Evolutionary conservation across 371 early-diverging fungal genomes (phyloP).

Genomic region (Syncephalastrum sp.): DNA sequence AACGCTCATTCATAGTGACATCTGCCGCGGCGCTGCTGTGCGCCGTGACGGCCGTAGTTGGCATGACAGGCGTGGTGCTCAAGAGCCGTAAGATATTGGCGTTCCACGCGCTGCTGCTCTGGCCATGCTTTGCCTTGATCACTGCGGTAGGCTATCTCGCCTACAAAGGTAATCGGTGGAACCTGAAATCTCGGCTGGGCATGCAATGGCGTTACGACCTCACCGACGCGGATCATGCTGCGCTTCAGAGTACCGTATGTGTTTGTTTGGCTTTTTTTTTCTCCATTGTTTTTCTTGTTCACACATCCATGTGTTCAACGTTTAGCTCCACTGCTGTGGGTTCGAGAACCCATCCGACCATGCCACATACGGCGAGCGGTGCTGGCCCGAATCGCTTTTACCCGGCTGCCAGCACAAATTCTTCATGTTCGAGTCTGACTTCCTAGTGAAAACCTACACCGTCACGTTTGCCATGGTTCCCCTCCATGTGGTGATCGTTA

Average conservation of each 20-base stretch:
- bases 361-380: conserved; percentile 23
- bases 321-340: conserved; percentile 32
- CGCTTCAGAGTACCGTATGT: conserved; percentile 24
- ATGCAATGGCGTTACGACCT: conserved; percentile 29
- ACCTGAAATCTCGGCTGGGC: conserved; percentile 24
- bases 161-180: conserved; percentile 27
- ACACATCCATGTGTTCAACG: not conserved
- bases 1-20: conserved; percentile 9
- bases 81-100: conserved; percentile 17
- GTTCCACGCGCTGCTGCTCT: conserved; percentile 21
- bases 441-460: conserved; percentile 20
- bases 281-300: not conserved
- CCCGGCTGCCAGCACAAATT: conserved; percentile 38
- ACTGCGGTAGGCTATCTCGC: conserved; percentile 24
- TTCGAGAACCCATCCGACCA: conserved; percentile 36
- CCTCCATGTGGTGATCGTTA: conserved; percentile 21
- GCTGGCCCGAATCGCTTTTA: conserved; percentile 27
- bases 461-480: conserved; percentile 23
- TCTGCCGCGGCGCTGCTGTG: conserved; percentile 18
- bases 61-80: conserved; percentile 18
- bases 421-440: conserved; percentile 19
- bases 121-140: conserved; percentile 31
- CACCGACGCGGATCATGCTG: conserved; percentile 7
- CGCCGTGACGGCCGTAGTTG: conserved; percentile 17
- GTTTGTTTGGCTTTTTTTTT: not conserved